Conservation (phyloP, 257 asterid genomes). For the Fraxinus anomala region DNA sequence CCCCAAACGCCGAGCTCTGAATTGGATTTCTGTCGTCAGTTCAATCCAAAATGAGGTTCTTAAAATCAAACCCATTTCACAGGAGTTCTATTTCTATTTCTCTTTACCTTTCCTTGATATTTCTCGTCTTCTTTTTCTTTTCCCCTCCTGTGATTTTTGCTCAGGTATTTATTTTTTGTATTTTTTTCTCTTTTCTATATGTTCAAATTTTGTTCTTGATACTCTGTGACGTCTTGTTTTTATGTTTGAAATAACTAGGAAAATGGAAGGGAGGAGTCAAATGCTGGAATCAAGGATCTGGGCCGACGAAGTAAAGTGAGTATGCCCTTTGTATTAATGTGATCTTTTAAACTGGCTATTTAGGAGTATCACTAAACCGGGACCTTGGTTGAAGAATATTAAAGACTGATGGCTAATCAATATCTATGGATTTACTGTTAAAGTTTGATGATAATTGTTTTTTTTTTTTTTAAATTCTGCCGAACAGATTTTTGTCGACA, state of each 20-base stretch:
- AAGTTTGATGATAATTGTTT: conserved; percentile 5
- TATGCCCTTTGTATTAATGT: conserved; percentile 11
- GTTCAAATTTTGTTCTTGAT: conserved; percentile 18
- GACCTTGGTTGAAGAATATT: conserved; percentile 1
- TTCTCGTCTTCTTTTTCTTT: conserved; percentile 22
- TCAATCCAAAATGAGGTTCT: neutral
- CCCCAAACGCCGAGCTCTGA: neutral
- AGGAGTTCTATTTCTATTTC: conserved; percentile 20
- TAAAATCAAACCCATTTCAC: neutral
- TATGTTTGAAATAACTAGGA: conserved; percentile 34
- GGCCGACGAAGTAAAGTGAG: conserved; percentile 77
- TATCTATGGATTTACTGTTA: neutral
- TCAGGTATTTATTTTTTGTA: conserved; percentile 24
- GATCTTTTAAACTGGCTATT: neutral
- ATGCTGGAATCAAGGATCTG: conserved; percentile 48
- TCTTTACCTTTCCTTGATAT: conserved; percentile 22
- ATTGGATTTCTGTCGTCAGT: neutral
- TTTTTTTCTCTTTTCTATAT: neutral
- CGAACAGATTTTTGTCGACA: conserved; percentile 68
- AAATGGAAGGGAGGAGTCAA: conserved; percentile 44
- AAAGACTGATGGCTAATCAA: neutral
- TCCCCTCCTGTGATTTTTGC: conserved; percentile 27
- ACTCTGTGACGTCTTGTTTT: conserved; percentile 5
- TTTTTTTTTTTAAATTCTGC: neutral
- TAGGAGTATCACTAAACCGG: neutral